Conservation (phyloP, 2,329 filamentous ascomycete genomes). For the Trichoderma afroharzianum region DNA sequence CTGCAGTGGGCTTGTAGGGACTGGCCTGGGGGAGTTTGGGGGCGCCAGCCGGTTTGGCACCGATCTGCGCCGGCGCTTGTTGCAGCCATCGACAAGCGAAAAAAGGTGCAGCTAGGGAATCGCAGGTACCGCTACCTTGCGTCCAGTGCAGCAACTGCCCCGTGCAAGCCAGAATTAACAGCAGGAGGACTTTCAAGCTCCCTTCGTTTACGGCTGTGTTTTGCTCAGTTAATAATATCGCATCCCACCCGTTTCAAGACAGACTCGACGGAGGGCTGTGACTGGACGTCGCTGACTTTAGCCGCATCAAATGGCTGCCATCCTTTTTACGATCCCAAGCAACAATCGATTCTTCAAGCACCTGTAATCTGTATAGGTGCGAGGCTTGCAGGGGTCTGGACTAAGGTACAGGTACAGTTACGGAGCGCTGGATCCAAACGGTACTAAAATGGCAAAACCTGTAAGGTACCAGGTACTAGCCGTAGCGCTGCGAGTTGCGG, state of each 20-base stretch:
- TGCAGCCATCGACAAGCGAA: conserved; percentile 14
- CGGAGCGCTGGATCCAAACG: neutral
- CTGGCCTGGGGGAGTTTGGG: conserved; percentile 2
- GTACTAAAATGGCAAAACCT: neutral
- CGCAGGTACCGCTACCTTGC: conserved; percentile 1
- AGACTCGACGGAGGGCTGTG: neutral
- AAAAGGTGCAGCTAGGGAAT: neutral
- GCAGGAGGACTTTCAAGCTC: neutral
- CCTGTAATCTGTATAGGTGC: neutral
- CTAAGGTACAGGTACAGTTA: neutral
- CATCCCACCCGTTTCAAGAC: neutral
- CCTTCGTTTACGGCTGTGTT: neutral
- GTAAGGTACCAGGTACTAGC: conserved; percentile 3
- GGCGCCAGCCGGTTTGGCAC: conserved; percentile 13
- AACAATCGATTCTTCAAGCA: neutral
- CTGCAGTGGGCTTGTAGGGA: conserved; percentile 1
- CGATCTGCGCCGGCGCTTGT: conserved; percentile 17
- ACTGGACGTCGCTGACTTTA: neutral
- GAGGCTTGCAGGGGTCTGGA: neutral
- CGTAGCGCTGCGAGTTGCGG: neutral
- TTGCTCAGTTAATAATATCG: neutral
- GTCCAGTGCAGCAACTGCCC: neutral
- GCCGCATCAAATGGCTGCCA: neutral
- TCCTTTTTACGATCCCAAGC: neutral
- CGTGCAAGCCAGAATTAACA: neutral